phyloP scores from a whole-genome alignment of 495 filamentous ascomycete genomes.

The Aspergillus affinis region DNA sequence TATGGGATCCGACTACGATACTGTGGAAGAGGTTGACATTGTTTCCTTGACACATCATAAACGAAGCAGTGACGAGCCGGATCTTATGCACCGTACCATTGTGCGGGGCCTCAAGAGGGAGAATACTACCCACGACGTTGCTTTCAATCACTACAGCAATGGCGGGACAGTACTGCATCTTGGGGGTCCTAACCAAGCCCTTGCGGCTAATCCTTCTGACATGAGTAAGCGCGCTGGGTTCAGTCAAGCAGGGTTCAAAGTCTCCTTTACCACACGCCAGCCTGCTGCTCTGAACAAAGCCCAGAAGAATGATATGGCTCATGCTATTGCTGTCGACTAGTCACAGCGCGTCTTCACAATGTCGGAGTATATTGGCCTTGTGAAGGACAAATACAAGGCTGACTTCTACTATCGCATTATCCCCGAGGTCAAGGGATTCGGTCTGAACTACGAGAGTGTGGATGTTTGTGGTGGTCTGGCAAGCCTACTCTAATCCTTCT shows the following conservation, averaged over 20 bases:
- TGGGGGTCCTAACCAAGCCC: neutral
- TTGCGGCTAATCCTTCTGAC: neutral
- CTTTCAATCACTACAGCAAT: slow-evolving; percentile 5
- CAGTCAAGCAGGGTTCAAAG: neutral
- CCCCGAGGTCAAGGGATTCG: neutral
- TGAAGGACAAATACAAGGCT: neutral
- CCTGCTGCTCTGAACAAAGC: neutral
- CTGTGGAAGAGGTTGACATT: neutral
- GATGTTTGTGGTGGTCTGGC: neutral
- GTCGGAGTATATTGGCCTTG: neutral
- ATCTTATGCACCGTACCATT: slow-evolving; percentile 1
- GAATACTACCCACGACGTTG: neutral
- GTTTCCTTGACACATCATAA: neutral
- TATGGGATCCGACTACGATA: neutral
- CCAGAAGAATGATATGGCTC: neutral
- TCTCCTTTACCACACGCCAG: neutral
- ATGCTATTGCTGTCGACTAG: neutral
- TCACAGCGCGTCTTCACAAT: neutral
- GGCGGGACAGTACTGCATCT: neutral
- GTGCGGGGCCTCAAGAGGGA: neutral
- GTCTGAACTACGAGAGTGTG: neutral
- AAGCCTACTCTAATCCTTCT: neutral
- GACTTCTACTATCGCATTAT: slow-evolving; percentile 1
- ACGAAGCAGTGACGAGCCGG: neutral
- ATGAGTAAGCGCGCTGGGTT: neutral